phyloP scores from a whole-genome alignment of 495 filamentous ascomycete genomes.

The Aspergillus affinis region DNA sequence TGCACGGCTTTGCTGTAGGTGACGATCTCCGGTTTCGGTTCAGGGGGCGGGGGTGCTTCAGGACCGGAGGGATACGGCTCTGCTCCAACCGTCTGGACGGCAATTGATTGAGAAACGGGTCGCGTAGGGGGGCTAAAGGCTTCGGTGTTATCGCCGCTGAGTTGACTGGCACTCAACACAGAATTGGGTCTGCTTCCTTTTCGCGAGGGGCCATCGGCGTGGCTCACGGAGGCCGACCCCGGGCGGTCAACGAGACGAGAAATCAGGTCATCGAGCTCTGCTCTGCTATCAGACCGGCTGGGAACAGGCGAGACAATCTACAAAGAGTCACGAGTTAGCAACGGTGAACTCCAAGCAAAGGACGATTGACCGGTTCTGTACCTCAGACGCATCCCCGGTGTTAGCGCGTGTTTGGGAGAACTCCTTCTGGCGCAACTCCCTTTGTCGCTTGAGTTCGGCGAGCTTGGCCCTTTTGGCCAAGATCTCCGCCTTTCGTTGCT shows the following conservation, averaged over 20 bases:
- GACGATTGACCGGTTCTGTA: conserved; percentile 24
- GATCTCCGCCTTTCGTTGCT: conserved; percentile 91
- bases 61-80: conserved; percentile 64
- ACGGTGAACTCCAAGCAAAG: not conserved
- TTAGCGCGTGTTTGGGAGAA: conserved; percentile 62
- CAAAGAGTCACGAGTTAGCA: not conserved
- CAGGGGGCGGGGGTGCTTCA: conserved; percentile 71
- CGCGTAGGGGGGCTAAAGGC: conserved; percentile 34
- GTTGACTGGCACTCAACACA: conserved; percentile 70
- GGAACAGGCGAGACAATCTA: conserved; percentile 70
- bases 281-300: conserved; percentile 65
- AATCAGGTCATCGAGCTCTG: conserved; percentile 82
- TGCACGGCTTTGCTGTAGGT: conserved; percentile 97
- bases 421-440: conserved; percentile 76
- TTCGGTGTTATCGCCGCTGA: conserved; percentile 70
- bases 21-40: conserved; percentile 73
- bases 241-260: conserved; percentile 74
- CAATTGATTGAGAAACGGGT: conserved; percentile 47
- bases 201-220: conserved; percentile 60
- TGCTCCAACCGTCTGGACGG: conserved; percentile 68
- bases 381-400: conserved; percentile 57
- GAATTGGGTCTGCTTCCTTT: conserved; percentile 82
- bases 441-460: conserved; percentile 89
- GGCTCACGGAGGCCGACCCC: conserved; percentile 68
- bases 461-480: conserved; percentile 91